These are phyloP conservation scores for Capsella rubella DNA, from an alignment of 441 rosid genomes.

Conservation along the genomic window DNA sequence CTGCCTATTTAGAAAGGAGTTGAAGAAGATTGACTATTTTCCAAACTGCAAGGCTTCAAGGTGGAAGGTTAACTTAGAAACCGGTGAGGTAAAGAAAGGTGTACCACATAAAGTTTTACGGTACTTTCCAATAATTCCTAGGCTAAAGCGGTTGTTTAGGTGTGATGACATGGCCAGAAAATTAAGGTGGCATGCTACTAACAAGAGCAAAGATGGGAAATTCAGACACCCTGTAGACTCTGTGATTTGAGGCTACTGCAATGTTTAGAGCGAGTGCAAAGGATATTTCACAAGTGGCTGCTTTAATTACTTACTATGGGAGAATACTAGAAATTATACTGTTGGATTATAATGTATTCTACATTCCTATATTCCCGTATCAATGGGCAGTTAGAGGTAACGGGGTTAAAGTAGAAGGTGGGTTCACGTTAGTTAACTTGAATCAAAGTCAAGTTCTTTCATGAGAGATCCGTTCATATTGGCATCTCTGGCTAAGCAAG, in stretches of 20 bases:
- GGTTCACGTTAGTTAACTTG: neutral
- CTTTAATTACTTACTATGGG: neutral
- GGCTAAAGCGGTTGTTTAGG: too few species aligned
- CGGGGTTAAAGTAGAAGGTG: neutral
- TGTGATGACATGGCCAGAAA: too few species aligned
- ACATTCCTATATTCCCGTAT: neutral
- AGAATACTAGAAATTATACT: neutral
- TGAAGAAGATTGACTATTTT: too few species aligned
- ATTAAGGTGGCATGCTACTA: too few species aligned
- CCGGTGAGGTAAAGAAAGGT: too few species aligned
- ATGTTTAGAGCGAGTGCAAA: neutral
- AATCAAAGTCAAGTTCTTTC: neutral
- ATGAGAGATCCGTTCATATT: neutral
- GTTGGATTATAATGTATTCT: neutral
- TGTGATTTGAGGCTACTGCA: neutral
- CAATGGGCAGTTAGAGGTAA: neutral
- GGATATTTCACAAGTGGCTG: neutral
- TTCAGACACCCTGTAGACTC: too few species aligned
- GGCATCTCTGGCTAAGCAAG: neutral
- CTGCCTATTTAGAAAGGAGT: too few species aligned
- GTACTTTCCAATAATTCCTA: too few species aligned
- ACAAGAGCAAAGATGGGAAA: too few species aligned
- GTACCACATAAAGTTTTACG: too few species aligned
- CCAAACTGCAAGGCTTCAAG: too few species aligned
- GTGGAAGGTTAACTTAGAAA: too few species aligned